Percentiles rank a stretch among this genome's conserved stretches.
Conservation (phyloP, 2,329 filamentous ascomycete species). For the Aureobasidium melanogenum region DNA sequence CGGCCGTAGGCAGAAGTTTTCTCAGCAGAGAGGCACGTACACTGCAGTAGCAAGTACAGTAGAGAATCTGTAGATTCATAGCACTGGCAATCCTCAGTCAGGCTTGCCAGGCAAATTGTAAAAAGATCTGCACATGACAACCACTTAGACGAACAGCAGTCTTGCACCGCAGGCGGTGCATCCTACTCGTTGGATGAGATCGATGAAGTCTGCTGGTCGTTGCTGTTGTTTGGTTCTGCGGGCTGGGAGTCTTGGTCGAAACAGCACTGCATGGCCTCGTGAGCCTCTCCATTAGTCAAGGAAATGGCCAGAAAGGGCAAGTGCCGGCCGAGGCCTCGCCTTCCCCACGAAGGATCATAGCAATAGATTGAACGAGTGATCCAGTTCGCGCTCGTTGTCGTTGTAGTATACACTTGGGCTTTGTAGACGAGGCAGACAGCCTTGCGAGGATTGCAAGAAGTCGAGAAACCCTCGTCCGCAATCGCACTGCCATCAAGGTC, state of each 20-base stretch:
- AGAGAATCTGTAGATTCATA: too few species aligned
- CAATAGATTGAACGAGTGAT: not conserved
- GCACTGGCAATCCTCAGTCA: too few species aligned
- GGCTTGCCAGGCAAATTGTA: too few species aligned
- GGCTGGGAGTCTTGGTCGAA: not conserved
- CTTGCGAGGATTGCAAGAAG: not conserved
- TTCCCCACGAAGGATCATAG: not conserved
- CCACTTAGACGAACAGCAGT: not conserved
- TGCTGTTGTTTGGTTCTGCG: not conserved
- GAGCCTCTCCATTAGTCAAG: slow-evolving; percentile 7
- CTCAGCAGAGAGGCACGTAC: too few species aligned
- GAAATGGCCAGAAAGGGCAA: slow-evolving; percentile 2
- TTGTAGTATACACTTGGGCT: not conserved
- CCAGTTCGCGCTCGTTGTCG: not conserved
- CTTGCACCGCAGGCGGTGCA: not conserved
- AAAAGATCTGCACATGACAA: too few species aligned
- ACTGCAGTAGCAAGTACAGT: too few species aligned
- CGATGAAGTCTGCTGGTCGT: not conserved
- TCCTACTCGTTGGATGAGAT: not conserved
- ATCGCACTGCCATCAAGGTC: not conserved
- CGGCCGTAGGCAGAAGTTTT: too few species aligned
- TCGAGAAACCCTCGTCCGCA: not conserved
- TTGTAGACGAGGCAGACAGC: not conserved
- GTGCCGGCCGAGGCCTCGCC: not conserved
- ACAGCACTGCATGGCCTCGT: not conserved